Conservation (phyloP, 371 early-diverging fungal species). For the Capniomyces stellatus region DNA sequence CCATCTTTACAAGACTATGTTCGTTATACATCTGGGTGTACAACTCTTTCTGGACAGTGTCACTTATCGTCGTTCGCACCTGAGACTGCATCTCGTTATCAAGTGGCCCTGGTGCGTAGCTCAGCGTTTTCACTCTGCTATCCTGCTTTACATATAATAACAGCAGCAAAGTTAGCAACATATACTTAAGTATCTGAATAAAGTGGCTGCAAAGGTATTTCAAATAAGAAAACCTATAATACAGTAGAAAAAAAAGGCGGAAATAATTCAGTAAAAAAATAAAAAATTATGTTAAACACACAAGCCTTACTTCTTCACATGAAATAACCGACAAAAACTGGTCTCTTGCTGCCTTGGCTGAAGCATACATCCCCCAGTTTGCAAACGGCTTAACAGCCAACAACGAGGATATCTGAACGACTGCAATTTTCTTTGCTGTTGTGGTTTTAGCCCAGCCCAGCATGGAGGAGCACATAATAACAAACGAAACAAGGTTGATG, state of each 20-base stretch:
- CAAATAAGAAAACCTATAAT: too few relatives aligned
- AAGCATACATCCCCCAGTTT: slow-evolving; percentile 69
- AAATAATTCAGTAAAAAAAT: too few relatives aligned
- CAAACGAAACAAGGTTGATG: slow-evolving; percentile 35
- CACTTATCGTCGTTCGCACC: slow-evolving; percentile 55
- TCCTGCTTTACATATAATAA: too few relatives aligned
- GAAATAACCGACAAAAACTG: slow-evolving; percentile 50
- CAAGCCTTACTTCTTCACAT: slow-evolving; percentile 28
- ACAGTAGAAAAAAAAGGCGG: too few relatives aligned
- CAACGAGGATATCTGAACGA: slow-evolving; percentile 74
- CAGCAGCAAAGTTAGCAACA: not conserved
- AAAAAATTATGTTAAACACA: too few relatives aligned
- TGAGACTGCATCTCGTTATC: slow-evolving; percentile 70
- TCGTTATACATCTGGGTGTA: slow-evolving; percentile 41
- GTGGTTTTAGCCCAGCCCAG: slow-evolving; percentile 3
- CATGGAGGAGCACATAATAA: slow-evolving; percentile 17
- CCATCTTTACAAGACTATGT: slow-evolving; percentile 52
- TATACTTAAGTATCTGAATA: not conserved
- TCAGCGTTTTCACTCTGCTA: slow-evolving; percentile 37
- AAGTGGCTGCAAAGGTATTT: too few relatives aligned
- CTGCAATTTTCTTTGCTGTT: slow-evolving; percentile 10
- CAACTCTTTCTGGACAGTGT: slow-evolving; percentile 37
- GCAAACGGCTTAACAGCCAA: slow-evolving; percentile 58
- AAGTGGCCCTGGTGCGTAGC: slow-evolving; percentile 84
- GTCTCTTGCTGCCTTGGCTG: slow-evolving; percentile 80